Base-by-base conservation (phyloP, 495 filamentous ascomycete genomes). In the Poronia punctata region DNA sequence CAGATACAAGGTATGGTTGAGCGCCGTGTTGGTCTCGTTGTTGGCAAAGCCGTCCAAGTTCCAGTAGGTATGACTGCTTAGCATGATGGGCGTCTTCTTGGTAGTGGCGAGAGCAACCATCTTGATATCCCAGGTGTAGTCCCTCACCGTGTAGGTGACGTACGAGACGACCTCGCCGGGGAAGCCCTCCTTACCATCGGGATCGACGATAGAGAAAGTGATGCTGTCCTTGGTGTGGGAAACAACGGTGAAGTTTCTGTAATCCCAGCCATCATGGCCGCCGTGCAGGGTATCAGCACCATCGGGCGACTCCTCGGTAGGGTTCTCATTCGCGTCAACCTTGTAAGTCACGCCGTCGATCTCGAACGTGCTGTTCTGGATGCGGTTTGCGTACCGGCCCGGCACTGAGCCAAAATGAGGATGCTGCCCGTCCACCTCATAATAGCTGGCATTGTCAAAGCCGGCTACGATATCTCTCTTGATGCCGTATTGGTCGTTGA, bases 371-470 rank as follows among this genome's bases (percentile, higher is more conserved):
- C 78, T 79, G 60, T 92, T 92, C 70, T 83, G 86, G 64, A 92
- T 94, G 22, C 84, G 80, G 62, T 94, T 90, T 28, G 84, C 85
- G 53, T 89, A 90, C 12, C 85, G 81, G 24, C 86, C 86, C 4
- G 79, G 82, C n/a, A 86, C 74, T 5, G 79, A 70, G 28, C 85
- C 84, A 43, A 85, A 82, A 67, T 82, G 85, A 34, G 83, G 84
- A 62, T 85, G 83, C 36, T 75, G 70, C 25, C 59, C 61, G 50
- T 89, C 84, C 23, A 76, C 61, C 6, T 68, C 53, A 56, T 92
- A 94, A 38, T 82, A 70, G 25, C 59, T 77, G 16, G 83, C 81
- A 51, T 89, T 83, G 56, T 92, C 86, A 47, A 82, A 92, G 27
- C 87, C 87, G 16, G 80, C 75, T 11, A 88, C 73, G 19, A 92